Base-by-base conservation (phyloP, 2,329 filamentous ascomycete species). In the Curvularia sp. region DNA sequence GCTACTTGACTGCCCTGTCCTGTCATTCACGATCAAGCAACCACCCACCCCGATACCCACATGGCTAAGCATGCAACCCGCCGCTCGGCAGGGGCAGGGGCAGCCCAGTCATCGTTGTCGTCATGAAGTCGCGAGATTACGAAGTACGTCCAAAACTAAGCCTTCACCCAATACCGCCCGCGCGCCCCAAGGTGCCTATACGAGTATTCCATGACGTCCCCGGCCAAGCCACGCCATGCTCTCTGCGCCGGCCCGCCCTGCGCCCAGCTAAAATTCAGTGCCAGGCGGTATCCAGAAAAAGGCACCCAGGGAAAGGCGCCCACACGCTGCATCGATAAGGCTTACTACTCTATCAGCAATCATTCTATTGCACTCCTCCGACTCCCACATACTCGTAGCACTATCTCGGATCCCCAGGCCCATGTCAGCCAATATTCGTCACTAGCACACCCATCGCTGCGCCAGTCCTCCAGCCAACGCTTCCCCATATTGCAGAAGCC, bases 401-500 rank as follows among this genome's bases (percentile, higher is more conserved):
- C 26, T 28, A 28, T 28, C 26, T 28, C 26, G 8, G 26, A 6
- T 3, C 26, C 35, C 33, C 35, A 15, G 5, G 5, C 15, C 5
- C 35, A 38, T 18, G 6, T 5, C 15, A 38, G 6, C 35, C 15
- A 38, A 18, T 8, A 38, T 38, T 38, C 35, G 35, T 38, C 35
- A n/a, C 35, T 38, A 35, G 33, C 33, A 35, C 33, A 38, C 15
- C 46, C 30, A 6, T 24, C 6, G 6, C 44, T 24, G 35, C 49
- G 44, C 39, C 39, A 33, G 41, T 35, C 15, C 22, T 44, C 48
- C 35, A 35, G 20, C 50, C 22, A 28, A 49, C 38, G 50, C 43
- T 39, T 30, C 50, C 18, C 48, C 44, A 55, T 49, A 55, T 28
- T 28, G 8, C 31, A 41, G 9, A 8, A 31, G 33, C 33, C 13